A percentile compares a stretch with the other conserved stretches of the same genome.
Evolutionary conservation across 2,329 filamentous ascomycete species (phyloP).

Genomic region (Colletotrichum shisoi): DNA sequence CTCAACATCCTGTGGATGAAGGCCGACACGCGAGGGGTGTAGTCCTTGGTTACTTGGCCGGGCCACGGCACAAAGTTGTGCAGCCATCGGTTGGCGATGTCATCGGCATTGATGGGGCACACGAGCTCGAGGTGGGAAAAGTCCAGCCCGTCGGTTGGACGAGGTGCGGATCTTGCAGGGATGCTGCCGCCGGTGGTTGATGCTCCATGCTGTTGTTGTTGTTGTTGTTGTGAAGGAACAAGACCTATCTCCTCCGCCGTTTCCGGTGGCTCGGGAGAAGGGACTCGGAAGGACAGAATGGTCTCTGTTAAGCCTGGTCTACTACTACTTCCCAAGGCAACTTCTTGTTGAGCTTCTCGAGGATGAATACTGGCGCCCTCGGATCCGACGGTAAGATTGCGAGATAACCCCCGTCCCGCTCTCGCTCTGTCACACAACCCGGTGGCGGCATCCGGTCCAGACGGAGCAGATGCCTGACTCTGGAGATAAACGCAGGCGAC

Average conservation of each 20-base stretch:
- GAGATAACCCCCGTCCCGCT: neutral
- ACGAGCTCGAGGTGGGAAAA: constrained; percentile 51
- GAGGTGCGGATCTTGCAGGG: neutral
- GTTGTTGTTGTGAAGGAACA: neutral
- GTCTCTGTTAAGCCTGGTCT: neutral
- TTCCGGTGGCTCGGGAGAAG: neutral
- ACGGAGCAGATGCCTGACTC: neutral
- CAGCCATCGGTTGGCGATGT: constrained; percentile 60
- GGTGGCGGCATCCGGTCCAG: neutral
- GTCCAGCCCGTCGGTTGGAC: constrained; percentile 41
- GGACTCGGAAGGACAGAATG: neutral
- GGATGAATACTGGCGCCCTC: neutral
- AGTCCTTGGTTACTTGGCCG: constrained; percentile 54
- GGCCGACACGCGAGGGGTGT: constrained; percentile 48
- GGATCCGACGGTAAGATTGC: too few relatives aligned
- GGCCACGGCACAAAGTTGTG: constrained; percentile 56
- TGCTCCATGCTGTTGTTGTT: neutral
- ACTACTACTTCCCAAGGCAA: neutral
- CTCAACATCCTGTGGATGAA: constrained; percentile 56
- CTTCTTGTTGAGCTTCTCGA: neutral
- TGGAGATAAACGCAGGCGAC: constrained; percentile 47
- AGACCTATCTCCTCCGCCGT: neutral
- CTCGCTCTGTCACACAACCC: neutral
- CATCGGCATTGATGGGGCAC: constrained; percentile 57
- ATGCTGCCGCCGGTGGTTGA: neutral